Percentiles rank a stretch among this genome's conserved stretches.
Evolutionary conservation across 352 stramenopile genomes (phyloP).

Genomic region (Blastocystis sp.): DNA sequence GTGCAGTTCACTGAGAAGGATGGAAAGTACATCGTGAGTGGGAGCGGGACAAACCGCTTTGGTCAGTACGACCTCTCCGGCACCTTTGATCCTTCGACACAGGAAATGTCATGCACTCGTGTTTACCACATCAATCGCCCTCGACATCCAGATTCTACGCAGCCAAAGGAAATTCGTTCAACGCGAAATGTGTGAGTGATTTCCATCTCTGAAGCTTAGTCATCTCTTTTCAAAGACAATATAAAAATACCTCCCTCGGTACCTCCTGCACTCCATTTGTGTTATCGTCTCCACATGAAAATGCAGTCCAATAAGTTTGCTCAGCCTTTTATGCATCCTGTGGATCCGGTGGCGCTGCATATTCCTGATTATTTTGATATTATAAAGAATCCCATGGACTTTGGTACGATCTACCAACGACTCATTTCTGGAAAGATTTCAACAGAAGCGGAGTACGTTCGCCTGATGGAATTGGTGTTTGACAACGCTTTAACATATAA

Average conservation of each 20-base stretch:
- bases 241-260: slow-evolving; percentile 9
- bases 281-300: slow-evolving; percentile 40
- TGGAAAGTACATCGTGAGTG: not conserved
- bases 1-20: slow-evolving; percentile 20
- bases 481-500: slow-evolving; percentile 93
- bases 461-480: slow-evolving; percentile 90
- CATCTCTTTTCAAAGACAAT: not conserved
- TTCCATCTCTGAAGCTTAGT: not conserved
- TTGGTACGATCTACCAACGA: slow-evolving; percentile 84
- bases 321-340: slow-evolving; percentile 80
- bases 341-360: slow-evolving; percentile 82
- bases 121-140: slow-evolving; percentile 3
- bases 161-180: not conserved
- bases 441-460: slow-evolving; percentile 76
- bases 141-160: not conserved
- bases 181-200: not conserved
- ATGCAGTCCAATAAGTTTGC: slow-evolving; percentile 55
- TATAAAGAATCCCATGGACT: slow-evolving; percentile 96
- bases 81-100: slow-evolving; percentile 9
- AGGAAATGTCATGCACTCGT: slow-evolving; percentile 12
- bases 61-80: slow-evolving; percentile 33
- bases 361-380: slow-evolving; percentile 89
- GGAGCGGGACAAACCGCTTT: slow-evolving; percentile 5
- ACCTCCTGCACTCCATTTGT: not conserved
- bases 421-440: slow-evolving; percentile 78